Conservation (phyloP, 2,329 filamentous ascomycete genomes). For the Chaetomium olivaceum region DNA sequence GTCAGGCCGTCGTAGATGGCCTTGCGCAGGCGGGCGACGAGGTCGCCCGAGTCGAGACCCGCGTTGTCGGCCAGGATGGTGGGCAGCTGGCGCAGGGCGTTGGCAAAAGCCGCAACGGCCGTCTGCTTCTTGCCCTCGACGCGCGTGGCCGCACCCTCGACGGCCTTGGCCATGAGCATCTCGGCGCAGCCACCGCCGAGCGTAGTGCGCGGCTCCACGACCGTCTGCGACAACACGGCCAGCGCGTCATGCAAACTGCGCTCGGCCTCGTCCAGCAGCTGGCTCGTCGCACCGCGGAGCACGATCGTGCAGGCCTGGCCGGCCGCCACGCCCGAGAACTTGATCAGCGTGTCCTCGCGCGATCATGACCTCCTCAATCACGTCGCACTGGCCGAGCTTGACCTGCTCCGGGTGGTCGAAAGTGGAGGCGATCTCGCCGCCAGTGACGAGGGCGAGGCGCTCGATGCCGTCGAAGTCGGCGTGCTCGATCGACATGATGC, state of each 20-base stretch:
- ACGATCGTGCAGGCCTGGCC: conserved; percentile 96
- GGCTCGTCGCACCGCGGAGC: conserved; percentile 91
- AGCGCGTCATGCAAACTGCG: conserved; percentile 93
- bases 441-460: conserved; percentile 88
- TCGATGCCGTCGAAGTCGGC: conserved; percentile 99
- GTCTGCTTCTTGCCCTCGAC: conserved; percentile 96
- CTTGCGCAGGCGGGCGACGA: conserved; percentile 87
- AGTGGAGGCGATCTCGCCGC: conserved; percentile 94
- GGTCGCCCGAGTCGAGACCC: conserved; percentile 90
- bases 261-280: conserved; percentile 95
- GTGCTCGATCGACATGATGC: conserved; percentile 98
- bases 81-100: conserved; percentile 86
- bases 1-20: conserved; percentile 93
- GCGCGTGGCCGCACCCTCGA: conserved; percentile 89
- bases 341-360: conserved; percentile 96
- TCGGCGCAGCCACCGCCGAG: conserved; percentile 95
- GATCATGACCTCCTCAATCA: conserved; percentile 98
- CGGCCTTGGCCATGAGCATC: conserved; percentile 99
- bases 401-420: conserved; percentile 98
- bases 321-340: conserved; percentile 93
- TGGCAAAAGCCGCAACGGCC: conserved; percentile 86
- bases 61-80: conserved; percentile 98
- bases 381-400: conserved; percentile 89
- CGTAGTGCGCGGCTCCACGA: conserved; percentile 90
- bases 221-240: conserved; percentile 93